Evolutionary conservation across 805 yeast species (phyloP), one percentile per base, ranked within the genome.

Genomic region (Ogataea siamensis): DNA sequence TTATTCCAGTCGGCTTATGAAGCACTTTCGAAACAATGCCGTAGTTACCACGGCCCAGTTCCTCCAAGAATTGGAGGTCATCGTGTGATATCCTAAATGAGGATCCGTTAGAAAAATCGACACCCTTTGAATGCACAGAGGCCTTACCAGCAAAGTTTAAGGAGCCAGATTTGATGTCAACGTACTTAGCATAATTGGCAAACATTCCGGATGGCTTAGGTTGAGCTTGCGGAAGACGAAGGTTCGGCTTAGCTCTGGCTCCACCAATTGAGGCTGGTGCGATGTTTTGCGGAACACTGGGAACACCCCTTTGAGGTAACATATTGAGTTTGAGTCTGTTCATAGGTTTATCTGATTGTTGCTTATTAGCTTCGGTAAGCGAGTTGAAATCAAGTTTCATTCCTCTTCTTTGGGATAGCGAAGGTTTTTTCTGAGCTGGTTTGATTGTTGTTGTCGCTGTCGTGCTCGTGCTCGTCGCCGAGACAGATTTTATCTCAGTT

Each of bases 21-120:
- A 87, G 66, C 3, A 91, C 99, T 62, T 88, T 89, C 15, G 89
- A 78, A 6, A 93, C 99, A 1, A 95, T 86, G 37, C 99, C 99
- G 62, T 93, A 93, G 64, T 93, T 93, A 7, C 99, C 99, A 32
- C 91, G 76, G 2, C 99, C 99, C 31, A 93, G 67, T 62, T 91
- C 98, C 35, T 83, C 95, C 40, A 87, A 69, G 47, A 84, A 78
- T 52, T 83, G 83, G 40, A 85, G 62, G 54, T 93, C 95, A 50
- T 87, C 95, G 38, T 88, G 72, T 3, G 93, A 81, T 25, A 93
- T 88, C 42, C 84, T 71, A 64, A 93, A 89, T 32, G 88, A 80
- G 2, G 89, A 76, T 1, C 99, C 99, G 33, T 85, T 79, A 24
- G 86, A 75, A 54, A 93, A 93, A 58, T 88, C 93, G 34, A 93